Percentiles rank a stretch among this genome's conserved stretches.
Conservation (phyloP, 805 yeast species). For the Nakazawaea siamensis region DNA sequence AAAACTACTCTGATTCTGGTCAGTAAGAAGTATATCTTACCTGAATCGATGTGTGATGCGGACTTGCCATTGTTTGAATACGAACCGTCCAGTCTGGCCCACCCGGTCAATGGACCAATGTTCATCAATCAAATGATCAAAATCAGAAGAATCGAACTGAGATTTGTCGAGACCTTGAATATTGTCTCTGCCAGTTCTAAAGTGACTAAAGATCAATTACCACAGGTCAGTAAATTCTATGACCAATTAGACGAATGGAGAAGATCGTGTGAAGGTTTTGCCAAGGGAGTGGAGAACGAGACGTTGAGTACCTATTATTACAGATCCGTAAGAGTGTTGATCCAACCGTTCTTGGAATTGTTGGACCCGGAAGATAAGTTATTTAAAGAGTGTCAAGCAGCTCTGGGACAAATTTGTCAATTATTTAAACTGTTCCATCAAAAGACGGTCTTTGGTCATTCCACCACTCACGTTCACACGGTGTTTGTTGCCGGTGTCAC, state of each 20-base stretch:
- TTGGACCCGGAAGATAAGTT: slow-evolving; percentile 52
- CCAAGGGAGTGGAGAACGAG: slow-evolving; percentile 46
- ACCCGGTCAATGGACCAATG: slow-evolving; percentile 24
- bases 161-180: slow-evolving; percentile 45
- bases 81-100: slow-evolving; percentile 30
- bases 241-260: slow-evolving; percentile 53
- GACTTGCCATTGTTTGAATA: slow-evolving; percentile 43
- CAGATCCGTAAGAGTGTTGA: slow-evolving; percentile 47
- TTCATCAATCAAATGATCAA: slow-evolving; percentile 52
- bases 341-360: slow-evolving; percentile 58
- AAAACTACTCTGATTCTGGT: slow-evolving; percentile 55
- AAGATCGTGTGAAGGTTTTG: slow-evolving; percentile 38
- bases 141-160: slow-evolving; percentile 51
- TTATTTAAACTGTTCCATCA: slow-evolving; percentile 56
- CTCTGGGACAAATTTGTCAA: slow-evolving; percentile 64
- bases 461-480: slow-evolving; percentile 59
- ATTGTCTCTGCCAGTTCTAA: slow-evolving; percentile 23
- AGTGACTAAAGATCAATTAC: slow-evolving; percentile 31
- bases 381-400: slow-evolving; percentile 61
- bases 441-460: slow-evolving; percentile 53
- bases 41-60: slow-evolving; percentile 39
- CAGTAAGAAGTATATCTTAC: slow-evolving; percentile 47
- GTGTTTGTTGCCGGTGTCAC: slow-evolving; percentile 66
- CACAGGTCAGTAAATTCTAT: slow-evolving; percentile 42
- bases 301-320: slow-evolving; percentile 52